Conservation (phyloP, 495 filamentous ascomycete genomes). For the Penicillium taxi region DNA sequence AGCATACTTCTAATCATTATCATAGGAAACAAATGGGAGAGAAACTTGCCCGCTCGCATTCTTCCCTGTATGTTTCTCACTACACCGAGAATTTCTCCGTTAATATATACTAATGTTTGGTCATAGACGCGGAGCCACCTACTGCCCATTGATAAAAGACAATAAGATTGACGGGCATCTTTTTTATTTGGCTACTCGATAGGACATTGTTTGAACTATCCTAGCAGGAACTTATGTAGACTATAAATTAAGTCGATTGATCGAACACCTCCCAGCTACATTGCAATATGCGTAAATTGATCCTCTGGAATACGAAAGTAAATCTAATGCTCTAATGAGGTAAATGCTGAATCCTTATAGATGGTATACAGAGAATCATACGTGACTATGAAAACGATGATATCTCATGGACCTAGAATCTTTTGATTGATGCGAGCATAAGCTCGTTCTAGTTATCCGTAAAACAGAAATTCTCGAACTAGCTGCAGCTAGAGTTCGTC, state of each 20-base stretch:
- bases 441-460: slow-evolving; percentile 20
- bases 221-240: too few relatives aligned
- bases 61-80: slow-evolving; percentile 60
- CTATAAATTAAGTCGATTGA: too few relatives aligned
- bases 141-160: slow-evolving; percentile 14
- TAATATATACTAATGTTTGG: slow-evolving; percentile 7
- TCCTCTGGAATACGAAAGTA: too few relatives aligned
- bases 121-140: slow-evolving; percentile 16
- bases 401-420: slow-evolving; percentile 21
- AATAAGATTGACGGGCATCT: too few relatives aligned
- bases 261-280: too few relatives aligned
- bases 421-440: slow-evolving; percentile 21
- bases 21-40: slow-evolving; percentile 88
- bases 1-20: slow-evolving; percentile 14
- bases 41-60: slow-evolving; percentile 75
- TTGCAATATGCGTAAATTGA: too few relatives aligned
- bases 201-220: too few relatives aligned
- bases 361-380: too few relatives aligned
- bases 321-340: too few relatives aligned
- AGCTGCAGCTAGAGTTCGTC: slow-evolving; percentile 25
- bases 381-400: too few relatives aligned
- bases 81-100: neutral
- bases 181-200: too few relatives aligned
- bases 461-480: slow-evolving; percentile 28
- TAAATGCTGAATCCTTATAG: too few relatives aligned